A percentile compares a stretch with the other conserved stretches of the same genome.
Conservation (phyloP, 345 rosid genomes). For the Eucalyptus pauciflora region DNA sequence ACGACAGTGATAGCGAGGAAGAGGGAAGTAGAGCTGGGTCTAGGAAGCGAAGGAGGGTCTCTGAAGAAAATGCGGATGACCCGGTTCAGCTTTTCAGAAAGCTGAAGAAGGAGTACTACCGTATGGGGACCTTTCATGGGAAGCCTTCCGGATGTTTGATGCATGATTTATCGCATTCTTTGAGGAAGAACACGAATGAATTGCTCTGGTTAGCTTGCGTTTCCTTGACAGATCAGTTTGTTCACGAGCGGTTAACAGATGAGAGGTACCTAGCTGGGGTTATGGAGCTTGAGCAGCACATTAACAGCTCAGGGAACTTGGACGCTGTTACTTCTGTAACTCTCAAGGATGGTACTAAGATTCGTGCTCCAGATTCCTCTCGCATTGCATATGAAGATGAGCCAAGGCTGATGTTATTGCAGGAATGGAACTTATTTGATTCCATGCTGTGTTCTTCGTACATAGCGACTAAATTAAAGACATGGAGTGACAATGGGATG, state of each 20-base stretch:
- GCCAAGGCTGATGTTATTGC: conserved; percentile 77
- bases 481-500: conserved; percentile 94
- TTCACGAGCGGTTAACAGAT: conserved; percentile 85
- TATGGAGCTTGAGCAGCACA: conserved; percentile 97
- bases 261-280: conserved; percentile 95
- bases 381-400: conserved; percentile 91
- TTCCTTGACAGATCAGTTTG: conserved; percentile 88
- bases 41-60: conserved; percentile 62
- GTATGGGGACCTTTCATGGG: conserved; percentile 86
- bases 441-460: conserved; percentile 91
- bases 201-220: conserved; percentile 95
- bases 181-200: conserved; percentile 88
- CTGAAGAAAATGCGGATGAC: conserved; percentile 20
- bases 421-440: conserved; percentile 95
- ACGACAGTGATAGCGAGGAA: conserved; percentile 30
- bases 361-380: conserved; percentile 78
- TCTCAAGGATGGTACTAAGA: conserved; percentile 82
- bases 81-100: conserved; percentile 44
- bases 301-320: conserved; percentile 69
- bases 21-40: conserved; percentile 26
- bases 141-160: conserved; percentile 85
- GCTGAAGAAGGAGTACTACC: conserved; percentile 63
- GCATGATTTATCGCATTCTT: conserved; percentile 65
- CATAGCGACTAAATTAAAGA: conserved; percentile 78
- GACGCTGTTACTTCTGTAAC: conserved; percentile 73